A percentile compares a stretch with the other conserved stretches of the same genome.
phyloP scores from a whole-genome alignment of 495 filamentous ascomycete genomes.

The Xylaria longipes region DNA sequence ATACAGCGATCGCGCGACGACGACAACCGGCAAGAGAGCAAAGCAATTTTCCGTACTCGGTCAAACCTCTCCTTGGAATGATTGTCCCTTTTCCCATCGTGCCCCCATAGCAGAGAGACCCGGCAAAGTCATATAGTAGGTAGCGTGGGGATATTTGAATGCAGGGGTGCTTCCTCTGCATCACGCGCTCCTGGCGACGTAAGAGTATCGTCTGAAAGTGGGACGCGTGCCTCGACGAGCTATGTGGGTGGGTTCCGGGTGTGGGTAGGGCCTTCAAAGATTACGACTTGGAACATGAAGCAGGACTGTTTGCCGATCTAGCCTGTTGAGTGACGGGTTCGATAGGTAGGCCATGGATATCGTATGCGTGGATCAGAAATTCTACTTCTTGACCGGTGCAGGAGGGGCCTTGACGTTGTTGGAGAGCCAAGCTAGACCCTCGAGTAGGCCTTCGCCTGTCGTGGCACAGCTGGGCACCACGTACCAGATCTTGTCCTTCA shows the following conservation, averaged over 20 bases:
- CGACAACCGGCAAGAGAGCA: background rate
- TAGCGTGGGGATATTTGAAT: too few relatives aligned
- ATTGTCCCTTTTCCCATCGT: background rate
- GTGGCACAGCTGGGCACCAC: conserved; percentile 96
- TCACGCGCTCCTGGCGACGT: background rate
- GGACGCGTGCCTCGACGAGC: background rate
- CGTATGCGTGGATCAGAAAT: conserved; percentile 17
- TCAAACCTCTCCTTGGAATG: background rate
- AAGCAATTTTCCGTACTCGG: background rate
- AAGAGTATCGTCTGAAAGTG: background rate
- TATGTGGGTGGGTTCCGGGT: background rate
- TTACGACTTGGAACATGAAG: background rate
- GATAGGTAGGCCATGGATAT: conserved; percentile 31
- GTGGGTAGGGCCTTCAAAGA: background rate
- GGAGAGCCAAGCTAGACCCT: conserved; percentile 92
- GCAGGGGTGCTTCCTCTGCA: background rate
- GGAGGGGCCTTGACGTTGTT: conserved; percentile 87
- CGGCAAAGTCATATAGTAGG: background rate
- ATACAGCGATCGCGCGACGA: background rate
- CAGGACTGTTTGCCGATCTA: background rate
- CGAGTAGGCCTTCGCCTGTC: conserved; percentile 90
- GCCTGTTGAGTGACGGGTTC: background rate
- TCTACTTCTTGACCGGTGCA: conserved; percentile 57
- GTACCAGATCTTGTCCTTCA: conserved; percentile 94
- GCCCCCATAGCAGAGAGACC: background rate